Evolutionary conservation across 257 asterid genomes (phyloP), one percentile per base, ranked within the genome.

Genomic region (Solanum sejunctum): DNA sequence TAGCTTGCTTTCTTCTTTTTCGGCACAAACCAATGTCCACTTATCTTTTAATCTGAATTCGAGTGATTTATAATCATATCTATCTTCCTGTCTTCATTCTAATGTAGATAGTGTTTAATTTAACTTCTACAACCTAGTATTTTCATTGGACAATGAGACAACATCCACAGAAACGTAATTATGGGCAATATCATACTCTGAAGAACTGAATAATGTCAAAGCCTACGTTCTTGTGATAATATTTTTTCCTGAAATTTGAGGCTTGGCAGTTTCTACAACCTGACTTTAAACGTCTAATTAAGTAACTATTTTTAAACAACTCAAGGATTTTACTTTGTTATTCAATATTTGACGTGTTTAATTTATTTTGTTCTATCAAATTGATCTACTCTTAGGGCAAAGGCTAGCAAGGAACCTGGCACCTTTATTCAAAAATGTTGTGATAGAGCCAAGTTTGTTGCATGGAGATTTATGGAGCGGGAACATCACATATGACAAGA

Each of bases 381-480:
- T 28, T 61, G 63, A 54, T 83, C 75, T 63, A 80, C 57, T 58
- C 73, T 66, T 36, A 94, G 98, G 98, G 83, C 91, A 88, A 91
- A 93, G 97, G 89, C 95, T 96, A 32, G 91, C 94, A 84, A 95
- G 94, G 92, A 95, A 91, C 89, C 90, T 96, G 90, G 89, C 91
- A 54, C 95, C 95, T 84, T 90, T 96, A 20, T 95, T 96, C 81
- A 89, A 93, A 75, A 92, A 93, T 86, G 92, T 90, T 69, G 88
- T 89, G 20, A 58, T 93, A 78, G 96, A 93, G 92, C 98, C 99
- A 84, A 93, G 99, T 93, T 86, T 96, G 89, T 84, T 96, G 83
- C 99, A 96, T 60, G 99, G 99, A 71, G 99, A 96, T 90, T 89
- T 96, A 72, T 96, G 99, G 99, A 96, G 99, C 85, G 99, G 99